Conservation (phyloP, 495 filamentous ascomycete genomes). For the Lophiotrema nucula region DNA sequence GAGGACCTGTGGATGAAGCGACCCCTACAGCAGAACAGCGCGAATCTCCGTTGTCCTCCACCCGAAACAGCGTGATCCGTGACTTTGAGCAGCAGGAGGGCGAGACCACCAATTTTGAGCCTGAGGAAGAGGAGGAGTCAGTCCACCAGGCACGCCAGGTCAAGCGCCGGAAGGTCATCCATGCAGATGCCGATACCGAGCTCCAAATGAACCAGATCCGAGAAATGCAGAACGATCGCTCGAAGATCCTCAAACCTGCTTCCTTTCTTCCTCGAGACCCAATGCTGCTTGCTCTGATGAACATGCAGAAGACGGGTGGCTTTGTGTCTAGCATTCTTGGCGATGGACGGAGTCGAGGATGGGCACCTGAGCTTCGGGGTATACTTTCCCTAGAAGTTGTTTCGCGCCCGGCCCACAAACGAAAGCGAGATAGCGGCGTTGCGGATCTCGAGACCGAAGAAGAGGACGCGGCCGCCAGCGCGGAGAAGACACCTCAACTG, state of each 20-base stretch:
- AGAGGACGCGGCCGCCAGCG: conserved; percentile 37
- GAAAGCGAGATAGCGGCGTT: conserved; percentile 88
- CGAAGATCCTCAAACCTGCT: conserved; percentile 74
- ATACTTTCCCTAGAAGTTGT: conserved; percentile 81
- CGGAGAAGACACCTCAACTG: conserved; percentile 38
- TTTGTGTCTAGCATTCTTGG: conserved; percentile 81
- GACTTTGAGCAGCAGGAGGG: conserved; percentile 58
- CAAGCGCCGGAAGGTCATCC: conserved; percentile 75
- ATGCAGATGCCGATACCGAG: conserved; percentile 64
- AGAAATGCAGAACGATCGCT: conserved; percentile 73
- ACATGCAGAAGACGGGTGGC: conserved; percentile 80
- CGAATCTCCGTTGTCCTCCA: conserved; percentile 64
- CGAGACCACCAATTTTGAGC: conserved; percentile 46
- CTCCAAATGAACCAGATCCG: conserved; percentile 62
- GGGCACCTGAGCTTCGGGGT: conserved; percentile 88
- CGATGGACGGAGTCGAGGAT: conserved; percentile 69
- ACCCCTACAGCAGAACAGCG: conserved; percentile 37
- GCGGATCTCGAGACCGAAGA: conserved; percentile 78
- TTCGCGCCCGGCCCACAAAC: conserved; percentile 75
- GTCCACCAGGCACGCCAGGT: conserved; percentile 59
- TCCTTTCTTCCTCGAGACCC: conserved; percentile 83
- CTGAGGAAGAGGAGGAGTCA: conserved; percentile 51
- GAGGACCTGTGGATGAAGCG: background rate
- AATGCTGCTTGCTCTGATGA: conserved; percentile 79
- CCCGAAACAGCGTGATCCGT: conserved; percentile 49